Percentiles rank a stretch among this genome's conserved stretches.
These are phyloP conservation scores for Mucor saturninus DNA, from an alignment of 371 early-diverging fungal genomes.

Conservation along the genomic window DNA sequence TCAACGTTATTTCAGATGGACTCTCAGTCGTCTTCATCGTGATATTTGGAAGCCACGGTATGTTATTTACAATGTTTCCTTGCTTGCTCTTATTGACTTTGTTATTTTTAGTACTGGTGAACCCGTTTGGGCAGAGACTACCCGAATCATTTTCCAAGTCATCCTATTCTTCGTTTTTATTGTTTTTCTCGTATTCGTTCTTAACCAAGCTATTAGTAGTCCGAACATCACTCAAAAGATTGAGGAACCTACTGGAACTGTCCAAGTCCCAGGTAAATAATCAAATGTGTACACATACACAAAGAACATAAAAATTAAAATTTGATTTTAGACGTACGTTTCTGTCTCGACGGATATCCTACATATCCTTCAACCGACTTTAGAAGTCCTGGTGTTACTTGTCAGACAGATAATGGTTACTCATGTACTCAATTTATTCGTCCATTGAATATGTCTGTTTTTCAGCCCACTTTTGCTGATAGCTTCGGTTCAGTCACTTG, in stretches of 20 bases:
- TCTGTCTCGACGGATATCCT: slow-evolving; percentile 53
- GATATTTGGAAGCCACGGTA: slow-evolving; percentile 50
- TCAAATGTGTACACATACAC: background rate
- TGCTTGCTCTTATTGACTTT: background rate
- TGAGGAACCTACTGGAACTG: slow-evolving; percentile 33
- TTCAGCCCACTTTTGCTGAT: slow-evolving; percentile 41
- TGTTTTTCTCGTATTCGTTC: slow-evolving; percentile 44
- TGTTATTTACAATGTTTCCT: background rate
- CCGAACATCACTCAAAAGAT: slow-evolving; percentile 52
- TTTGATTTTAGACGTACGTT: slow-evolving; percentile 42
- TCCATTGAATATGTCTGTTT: slow-evolving; percentile 39
- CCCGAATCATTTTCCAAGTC: slow-evolving; percentile 45
- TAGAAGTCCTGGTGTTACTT: slow-evolving; percentile 37
- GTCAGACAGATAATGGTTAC: slow-evolving; percentile 47
- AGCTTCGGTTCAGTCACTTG: slow-evolving; percentile 47
- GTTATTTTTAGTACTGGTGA: slow-evolving; percentile 43
- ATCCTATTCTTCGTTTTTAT: slow-evolving; percentile 46
- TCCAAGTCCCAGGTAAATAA: slow-evolving; percentile 36
- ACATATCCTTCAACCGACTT: slow-evolving; percentile 7
- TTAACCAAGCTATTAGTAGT: slow-evolving; percentile 47
- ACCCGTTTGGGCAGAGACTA: slow-evolving; percentile 56
- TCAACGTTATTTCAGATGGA: slow-evolving; percentile 40
- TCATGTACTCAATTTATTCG: slow-evolving; percentile 35
- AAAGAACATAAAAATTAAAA: background rate
- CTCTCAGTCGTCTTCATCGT: slow-evolving; percentile 39